phyloP scores from a whole-genome alignment of 2,329 filamentous ascomycete species.

The Lecanicillium sp. region DNA sequence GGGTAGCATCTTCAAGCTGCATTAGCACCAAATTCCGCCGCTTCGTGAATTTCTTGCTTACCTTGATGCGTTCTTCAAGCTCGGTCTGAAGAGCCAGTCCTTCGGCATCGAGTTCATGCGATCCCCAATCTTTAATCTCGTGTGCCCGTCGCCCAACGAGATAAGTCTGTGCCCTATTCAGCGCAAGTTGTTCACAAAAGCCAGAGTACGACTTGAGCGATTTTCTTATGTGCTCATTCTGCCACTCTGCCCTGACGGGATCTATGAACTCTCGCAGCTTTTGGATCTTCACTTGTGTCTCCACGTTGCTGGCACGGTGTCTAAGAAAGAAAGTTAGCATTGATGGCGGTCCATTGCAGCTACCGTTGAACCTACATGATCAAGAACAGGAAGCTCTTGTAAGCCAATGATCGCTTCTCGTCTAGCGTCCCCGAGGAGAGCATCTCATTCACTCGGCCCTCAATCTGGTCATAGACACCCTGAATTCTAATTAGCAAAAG shows the following conservation, averaged over 20 bases:
- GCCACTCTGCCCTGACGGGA: slow-evolving; percentile 78
- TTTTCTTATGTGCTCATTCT: slow-evolving; percentile 56
- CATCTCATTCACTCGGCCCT: slow-evolving; percentile 74
- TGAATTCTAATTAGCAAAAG: slow-evolving; percentile 17
- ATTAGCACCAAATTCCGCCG: slow-evolving; percentile 10
- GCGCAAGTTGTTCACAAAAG: slow-evolving; percentile 72
- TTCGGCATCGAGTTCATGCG: slow-evolving; percentile 66
- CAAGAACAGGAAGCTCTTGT: slow-evolving; percentile 86
- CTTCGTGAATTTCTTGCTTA: slow-evolving; percentile 19
- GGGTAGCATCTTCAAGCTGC: slow-evolving; percentile 54
- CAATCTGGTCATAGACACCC: slow-evolving; percentile 81
- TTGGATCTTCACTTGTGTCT: slow-evolving; percentile 59
- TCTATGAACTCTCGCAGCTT: slow-evolving; percentile 70
- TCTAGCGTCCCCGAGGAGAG: slow-evolving; percentile 64
- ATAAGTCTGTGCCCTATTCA: slow-evolving; percentile 76
- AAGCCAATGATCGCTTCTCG: slow-evolving; percentile 75
- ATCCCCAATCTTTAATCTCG: slow-evolving; percentile 74
- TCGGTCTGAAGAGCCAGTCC: slow-evolving; percentile 71
- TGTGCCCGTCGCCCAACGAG: slow-evolving; percentile 65
- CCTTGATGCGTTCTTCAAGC: slow-evolving; percentile 67
- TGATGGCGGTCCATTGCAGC: too few species aligned
- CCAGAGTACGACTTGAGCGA: slow-evolving; percentile 65
- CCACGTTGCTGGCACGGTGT: slow-evolving; percentile 72
- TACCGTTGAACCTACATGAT: slow-evolving; percentile 67
- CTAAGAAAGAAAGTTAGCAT: slow-evolving; percentile 27